These are phyloP conservation scores for Tephrocybe rancida DNA, from an alignment of 768 basidiomycete genomes.

Conservation along the genomic window DNA sequence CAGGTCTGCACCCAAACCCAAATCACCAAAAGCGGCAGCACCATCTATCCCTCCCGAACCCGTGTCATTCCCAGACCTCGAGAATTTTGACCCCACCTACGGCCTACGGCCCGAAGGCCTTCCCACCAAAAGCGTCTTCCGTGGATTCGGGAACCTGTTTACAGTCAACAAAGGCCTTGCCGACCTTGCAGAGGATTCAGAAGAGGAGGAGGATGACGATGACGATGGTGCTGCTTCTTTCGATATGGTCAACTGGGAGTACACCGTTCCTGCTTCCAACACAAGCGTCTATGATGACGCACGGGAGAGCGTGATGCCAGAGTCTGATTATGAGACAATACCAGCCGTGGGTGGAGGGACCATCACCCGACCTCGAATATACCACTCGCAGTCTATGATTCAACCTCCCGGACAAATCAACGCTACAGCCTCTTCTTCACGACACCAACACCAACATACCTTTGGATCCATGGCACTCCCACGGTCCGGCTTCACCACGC, in stretches of 20 bases:
- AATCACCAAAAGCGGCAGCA: constrained; percentile 12
- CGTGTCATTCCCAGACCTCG: constrained; percentile 48
- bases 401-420: constrained; percentile 35
- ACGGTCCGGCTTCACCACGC: constrained; percentile 26
- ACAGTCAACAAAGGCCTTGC: constrained; percentile 69
- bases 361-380: constrained; percentile 80
- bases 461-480: constrained; percentile 14
- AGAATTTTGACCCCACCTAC: constrained; percentile 96
- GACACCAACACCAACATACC: constrained; percentile 17
- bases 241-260: constrained; percentile 74
- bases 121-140: constrained; percentile 82
- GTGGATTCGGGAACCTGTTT: constrained; percentile 76
- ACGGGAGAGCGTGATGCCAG: constrained; percentile 34
- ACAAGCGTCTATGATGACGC: constrained; percentile 44
- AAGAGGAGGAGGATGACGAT: constrained; percentile 40
- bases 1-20: constrained; percentile 22
- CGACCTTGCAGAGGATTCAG: constrained; percentile 74
- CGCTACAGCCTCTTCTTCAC: constrained; percentile 19
- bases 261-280: constrained; percentile 47
- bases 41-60: constrained; percentile 30
- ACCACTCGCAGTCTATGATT: constrained; percentile 83
- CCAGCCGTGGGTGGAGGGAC: constrained; percentile 92
- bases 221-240: constrained; percentile 48
- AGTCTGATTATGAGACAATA: constrained; percentile 78
- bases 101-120: constrained; percentile 92